A percentile compares a stretch with the other conserved stretches of the same genome.
These are phyloP conservation scores for Coffea eugenioides DNA, from an alignment of 257 asterid species.

Conservation along the genomic window DNA sequence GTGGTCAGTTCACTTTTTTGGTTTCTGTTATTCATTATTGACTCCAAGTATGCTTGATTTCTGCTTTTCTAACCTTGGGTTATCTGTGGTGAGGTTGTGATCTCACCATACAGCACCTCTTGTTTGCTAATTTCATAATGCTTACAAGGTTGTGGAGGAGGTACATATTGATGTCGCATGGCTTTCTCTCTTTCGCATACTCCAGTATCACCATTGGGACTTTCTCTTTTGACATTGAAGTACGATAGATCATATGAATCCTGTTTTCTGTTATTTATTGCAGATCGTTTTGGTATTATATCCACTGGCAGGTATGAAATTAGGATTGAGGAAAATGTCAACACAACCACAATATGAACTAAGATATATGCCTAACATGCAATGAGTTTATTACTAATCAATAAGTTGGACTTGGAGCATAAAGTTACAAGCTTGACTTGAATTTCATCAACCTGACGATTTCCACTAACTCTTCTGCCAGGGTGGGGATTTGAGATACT, in stretches of 20 bases:
- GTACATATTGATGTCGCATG: neutral
- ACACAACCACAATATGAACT: neutral
- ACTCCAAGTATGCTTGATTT: neutral
- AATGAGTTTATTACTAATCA: neutral
- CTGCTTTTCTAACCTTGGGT: neutral
- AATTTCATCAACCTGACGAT: slow-evolving; percentile 19
- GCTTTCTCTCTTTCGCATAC: neutral
- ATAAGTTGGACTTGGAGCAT: slow-evolving; percentile 3
- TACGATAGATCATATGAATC: neutral
- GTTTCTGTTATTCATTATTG: neutral
- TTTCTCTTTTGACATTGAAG: neutral
- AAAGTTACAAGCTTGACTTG: neutral
- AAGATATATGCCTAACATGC: neutral
- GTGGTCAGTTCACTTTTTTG: neutral
- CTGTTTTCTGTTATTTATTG: neutral
- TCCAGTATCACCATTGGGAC: neutral
- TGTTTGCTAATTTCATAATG: neutral
- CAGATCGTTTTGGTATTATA: neutral
- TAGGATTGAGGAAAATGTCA: neutral
- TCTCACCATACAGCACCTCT: neutral
- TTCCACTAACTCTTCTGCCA: slow-evolving; percentile 39
- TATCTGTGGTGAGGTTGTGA: neutral
- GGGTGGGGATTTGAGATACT: slow-evolving; percentile 92
- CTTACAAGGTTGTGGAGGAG: neutral
- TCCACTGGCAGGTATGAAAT: neutral